These are phyloP conservation scores for Rhodotorula kratochvilovae DNA, from an alignment of 768 basidiomycete genomes.

Conservation along the genomic window DNA sequence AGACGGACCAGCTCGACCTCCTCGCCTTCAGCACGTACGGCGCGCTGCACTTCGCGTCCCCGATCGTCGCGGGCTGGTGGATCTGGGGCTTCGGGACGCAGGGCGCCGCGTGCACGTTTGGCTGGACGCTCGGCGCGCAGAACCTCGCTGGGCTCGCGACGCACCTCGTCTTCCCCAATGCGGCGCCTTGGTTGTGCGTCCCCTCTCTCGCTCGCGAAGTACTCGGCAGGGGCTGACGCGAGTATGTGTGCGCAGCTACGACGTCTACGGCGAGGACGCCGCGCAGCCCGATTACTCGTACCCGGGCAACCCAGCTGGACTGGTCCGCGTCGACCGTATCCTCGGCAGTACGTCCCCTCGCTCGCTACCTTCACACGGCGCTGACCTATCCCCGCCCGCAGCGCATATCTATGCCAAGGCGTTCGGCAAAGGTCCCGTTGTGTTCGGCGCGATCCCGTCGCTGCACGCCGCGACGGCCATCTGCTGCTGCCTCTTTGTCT, in stretches of 20 bases:
- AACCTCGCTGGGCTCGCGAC: slow-evolving; percentile 35
- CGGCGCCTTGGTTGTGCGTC: slow-evolving; percentile 34
- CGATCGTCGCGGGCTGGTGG: slow-evolving; percentile 37
- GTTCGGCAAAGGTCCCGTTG: slow-evolving; percentile 31
- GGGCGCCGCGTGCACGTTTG: slow-evolving; percentile 31
- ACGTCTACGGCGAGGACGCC: slow-evolving; percentile 34
- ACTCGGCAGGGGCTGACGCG: neutral
- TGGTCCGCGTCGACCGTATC: slow-evolving; percentile 31
- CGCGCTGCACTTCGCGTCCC: slow-evolving; percentile 34
- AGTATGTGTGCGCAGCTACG: slow-evolving; percentile 18
- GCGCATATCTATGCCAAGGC: slow-evolving; percentile 37
- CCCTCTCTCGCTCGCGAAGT: neutral
- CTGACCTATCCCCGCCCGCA: neutral
- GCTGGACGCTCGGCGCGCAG: slow-evolving; percentile 30
- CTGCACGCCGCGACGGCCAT: slow-evolving; percentile 37
- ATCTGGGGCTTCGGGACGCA: slow-evolving; percentile 38
- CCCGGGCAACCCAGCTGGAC: slow-evolving; percentile 33
- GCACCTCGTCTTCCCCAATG: slow-evolving; percentile 35
- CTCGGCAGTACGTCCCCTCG: slow-evolving; percentile 31
- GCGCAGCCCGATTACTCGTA: slow-evolving; percentile 35
- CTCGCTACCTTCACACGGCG: neutral
- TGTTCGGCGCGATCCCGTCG: slow-evolving; percentile 37
- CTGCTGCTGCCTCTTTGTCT: slow-evolving; percentile 28
- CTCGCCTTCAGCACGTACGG: slow-evolving; percentile 34
- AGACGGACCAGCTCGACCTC: slow-evolving; percentile 28